Evolutionary conservation across 192 early-diverging fungal genomes (phyloP), one percentile per base, ranked within the genome.

Genomic region (Chytriomyces sp.): DNA sequence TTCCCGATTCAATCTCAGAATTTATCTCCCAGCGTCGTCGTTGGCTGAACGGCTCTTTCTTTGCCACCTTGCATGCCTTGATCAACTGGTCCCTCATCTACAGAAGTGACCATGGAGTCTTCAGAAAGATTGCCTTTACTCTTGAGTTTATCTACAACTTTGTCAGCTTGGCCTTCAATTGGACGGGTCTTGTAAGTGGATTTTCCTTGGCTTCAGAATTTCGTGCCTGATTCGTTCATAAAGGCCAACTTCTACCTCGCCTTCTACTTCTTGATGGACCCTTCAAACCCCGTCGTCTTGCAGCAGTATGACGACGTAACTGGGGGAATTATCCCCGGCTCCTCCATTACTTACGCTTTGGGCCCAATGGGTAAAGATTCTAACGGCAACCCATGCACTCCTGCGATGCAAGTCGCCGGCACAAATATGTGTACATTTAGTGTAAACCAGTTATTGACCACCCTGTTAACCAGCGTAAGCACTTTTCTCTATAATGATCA

Each of bases 61-160:
- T 85, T 81, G 91, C 91, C 14, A 78, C 62, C 44, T 70, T 93
- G 44, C 89, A 93, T 74, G 84, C 90, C 5, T 69, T 91, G 41
- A 81, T 83, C 10, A 86, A 93, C 59, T 89, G 80, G 57, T 52
- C 70, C 19, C 84, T 88, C 61, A 86, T 93, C 30, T 92, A 81
- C 83, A 68, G 80, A 65, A 90, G 88, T 2, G 82, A 85, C 30
- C 92, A 93, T 59, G 80, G 79, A 34, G 77, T 89, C 52, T 57
- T 85, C 5, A 82, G 89, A 49, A 92, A 93, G 75, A 58, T 92
- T 10, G 71, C 84, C 40, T 88, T 93, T 69, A 85, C 82, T 57
- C 19, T 93, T 32, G 82, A 91, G 65, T 92, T 79, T 72, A 76
- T 71, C 58, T 91, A 75, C 73, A 84, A 81, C 63, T 65, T 77